Percentiles rank a stretch among this genome's conserved stretches.
Evolutionary conservation across 1,284 basidiomycete species (phyloP).

Genomic region (Ustilago loliicola): DNA sequence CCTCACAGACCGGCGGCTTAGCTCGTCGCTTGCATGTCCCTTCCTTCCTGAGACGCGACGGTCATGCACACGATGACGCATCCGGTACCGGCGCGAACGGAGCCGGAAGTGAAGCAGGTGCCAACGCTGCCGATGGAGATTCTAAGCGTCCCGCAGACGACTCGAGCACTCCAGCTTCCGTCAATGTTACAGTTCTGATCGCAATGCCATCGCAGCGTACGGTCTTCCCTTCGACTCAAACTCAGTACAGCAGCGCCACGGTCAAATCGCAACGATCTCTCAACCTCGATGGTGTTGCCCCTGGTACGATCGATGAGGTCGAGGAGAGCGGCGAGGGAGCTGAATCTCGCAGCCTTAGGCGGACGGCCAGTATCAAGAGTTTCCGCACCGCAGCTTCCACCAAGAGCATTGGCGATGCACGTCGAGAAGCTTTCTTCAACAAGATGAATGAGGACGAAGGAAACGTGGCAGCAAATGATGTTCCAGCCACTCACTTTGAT

Average conservation of each 20-base stretch:
- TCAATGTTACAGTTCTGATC: conserved; percentile 64
- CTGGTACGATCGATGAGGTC: conserved; percentile 50
- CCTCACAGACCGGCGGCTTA: conserved; percentile 17
- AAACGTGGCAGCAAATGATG: conserved; percentile 16
- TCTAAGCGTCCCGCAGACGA: conserved; percentile 17
- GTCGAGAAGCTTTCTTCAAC: conserved; percentile 61
- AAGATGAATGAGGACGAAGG: conserved; percentile 40
- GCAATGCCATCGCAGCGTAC: conserved; percentile 65
- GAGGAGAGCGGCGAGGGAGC: conserved; percentile 37
- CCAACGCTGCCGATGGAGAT: conserved; percentile 10
- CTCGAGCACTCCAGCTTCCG: conserved; percentile 43
- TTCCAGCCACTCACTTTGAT: conserved; percentile 30
- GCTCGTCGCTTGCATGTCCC: conserved; percentile 45
- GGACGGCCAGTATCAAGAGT: conserved; percentile 59
- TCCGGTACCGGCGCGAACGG: conserved; percentile 1
- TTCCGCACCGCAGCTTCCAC: conserved; percentile 50
- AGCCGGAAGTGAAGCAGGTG: conserved; percentile 9
- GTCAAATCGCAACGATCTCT: conserved; percentile 33
- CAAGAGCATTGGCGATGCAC: conserved; percentile 58
- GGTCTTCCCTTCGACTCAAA: conserved; percentile 47
- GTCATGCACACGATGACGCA: conserved; percentile 23
- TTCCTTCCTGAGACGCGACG: conserved; percentile 40
- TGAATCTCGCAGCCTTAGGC: conserved; percentile 29
- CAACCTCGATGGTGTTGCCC: conserved; percentile 23
- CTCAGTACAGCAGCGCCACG: conserved; percentile 16